A percentile compares a stretch with the other conserved stretches of the same genome.
These are phyloP conservation scores for Penicillium riverlandense DNA, from an alignment of 495 filamentous ascomycete genomes.

Conservation along the genomic window DNA sequence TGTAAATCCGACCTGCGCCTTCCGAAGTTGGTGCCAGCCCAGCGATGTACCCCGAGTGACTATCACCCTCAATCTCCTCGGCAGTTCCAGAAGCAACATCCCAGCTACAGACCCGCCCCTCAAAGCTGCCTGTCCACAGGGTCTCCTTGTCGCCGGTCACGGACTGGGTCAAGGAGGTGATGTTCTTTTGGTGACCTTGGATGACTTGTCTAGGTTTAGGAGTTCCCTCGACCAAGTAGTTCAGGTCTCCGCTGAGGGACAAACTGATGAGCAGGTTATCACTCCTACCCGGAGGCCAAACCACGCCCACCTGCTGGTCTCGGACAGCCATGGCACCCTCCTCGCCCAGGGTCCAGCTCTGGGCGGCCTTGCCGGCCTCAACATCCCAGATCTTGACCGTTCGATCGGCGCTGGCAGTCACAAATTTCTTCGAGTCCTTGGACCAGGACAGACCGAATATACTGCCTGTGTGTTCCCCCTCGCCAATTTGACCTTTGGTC, in stretches of 20 bases:
- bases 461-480: conserved; percentile 81
- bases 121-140: conserved; percentile 83
- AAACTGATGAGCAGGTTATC: conserved; percentile 87
- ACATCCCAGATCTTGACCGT: conserved; percentile 70
- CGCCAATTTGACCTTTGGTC: conserved; percentile 64
- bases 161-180: conserved; percentile 63
- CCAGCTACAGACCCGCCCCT: conserved; percentile 81
- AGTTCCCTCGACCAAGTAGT: conserved; percentile 70
- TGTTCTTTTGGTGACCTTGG: conserved; percentile 89
- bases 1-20: conserved; percentile 59
- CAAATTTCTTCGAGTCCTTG: conserved; percentile 79
- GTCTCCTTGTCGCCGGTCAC: conserved; percentile 41
- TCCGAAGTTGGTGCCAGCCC: conserved; percentile 56
- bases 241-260: conserved; percentile 80
- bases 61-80: conserved; percentile 63
- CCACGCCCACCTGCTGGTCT: conserved; percentile 91
- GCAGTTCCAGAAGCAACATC: conserved; percentile 61
- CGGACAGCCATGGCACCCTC: conserved; percentile 65
- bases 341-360: conserved; percentile 83
- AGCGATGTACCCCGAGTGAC: conserved; percentile 75
- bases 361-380: conserved; percentile 64
- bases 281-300: conserved; percentile 76
- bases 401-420: conserved; percentile 87
- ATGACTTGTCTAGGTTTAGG: conserved; percentile 62
- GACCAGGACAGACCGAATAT: conserved; percentile 91